Base-by-base conservation (phyloP, 169 alveolate genomes). In the Plasmodium knowlesi region DNA sequence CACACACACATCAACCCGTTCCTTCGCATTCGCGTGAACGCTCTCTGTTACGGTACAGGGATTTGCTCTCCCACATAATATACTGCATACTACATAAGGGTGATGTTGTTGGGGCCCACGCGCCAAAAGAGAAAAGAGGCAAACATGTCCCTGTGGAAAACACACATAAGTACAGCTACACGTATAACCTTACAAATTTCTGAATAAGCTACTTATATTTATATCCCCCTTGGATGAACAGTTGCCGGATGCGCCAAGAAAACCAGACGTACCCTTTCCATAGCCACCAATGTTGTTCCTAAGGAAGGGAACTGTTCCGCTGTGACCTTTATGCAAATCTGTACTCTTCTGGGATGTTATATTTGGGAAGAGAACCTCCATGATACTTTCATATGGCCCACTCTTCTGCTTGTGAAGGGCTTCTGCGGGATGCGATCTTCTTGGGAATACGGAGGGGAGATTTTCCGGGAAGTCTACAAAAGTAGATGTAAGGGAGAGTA, bases 341-440 rank as follows among this genome's bases (percentile, higher is more conserved):
- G 43, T 22, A 39, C 41, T 54, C 70, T 54, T 88, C 28, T 78
- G 88, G 70, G 94, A 37, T 37, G 32, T 22, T 32, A 80, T 25
- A 79, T 79, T 72, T 19, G 94, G 94, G 57, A 88, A 88, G 16
- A 88, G 54, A n/a, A 88, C 28, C 34, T 72, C 82, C 94, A 88
- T 88, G 41, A 88, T 88, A n/a, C 90, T 79, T 72, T 88, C 94
- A 88, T 79, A 88, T 5, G 93, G 85, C 53, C 39, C 67, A 22
- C 70, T 85, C 54, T 74, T 85, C 19, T 50, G 32, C 25, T 76
- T 32, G 41, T 82, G 71, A 14, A 14, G 14, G 43, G 54, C 43
- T 83, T 71, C 32, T 22, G 28, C 72, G 37, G 37, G 2, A 4
- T 5, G 74, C 10, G 72, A 57, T 57, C 22, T 1, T 19, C 28